Conservation (phyloP, 169 alveolate species). For the Perkinsus olseni region DNA sequence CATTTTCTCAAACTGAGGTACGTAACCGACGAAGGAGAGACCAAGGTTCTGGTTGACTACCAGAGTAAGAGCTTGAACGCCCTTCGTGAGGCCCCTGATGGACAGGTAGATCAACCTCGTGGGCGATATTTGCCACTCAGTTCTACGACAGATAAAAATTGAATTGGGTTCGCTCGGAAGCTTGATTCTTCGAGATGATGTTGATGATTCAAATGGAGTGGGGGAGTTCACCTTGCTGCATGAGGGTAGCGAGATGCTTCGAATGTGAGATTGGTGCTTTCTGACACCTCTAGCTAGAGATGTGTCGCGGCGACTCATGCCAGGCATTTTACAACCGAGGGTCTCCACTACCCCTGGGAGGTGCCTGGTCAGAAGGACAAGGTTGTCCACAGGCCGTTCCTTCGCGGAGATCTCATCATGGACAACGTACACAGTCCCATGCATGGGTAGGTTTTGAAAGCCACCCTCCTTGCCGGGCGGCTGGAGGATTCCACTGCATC, state of each 20-base stretch:
- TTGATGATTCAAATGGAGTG: not conserved
- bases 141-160: not conserved
- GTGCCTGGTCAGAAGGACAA: not conserved
- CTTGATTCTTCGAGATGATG: not conserved
- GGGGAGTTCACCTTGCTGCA: not conserved
- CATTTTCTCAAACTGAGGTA: not conserved
- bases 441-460: not conserved
- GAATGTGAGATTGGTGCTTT: not conserved
- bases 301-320: too few relatives aligned
- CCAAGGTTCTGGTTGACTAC: not conserved
- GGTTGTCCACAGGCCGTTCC: not conserved
- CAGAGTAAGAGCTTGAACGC: not conserved
- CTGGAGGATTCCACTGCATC: too few relatives aligned
- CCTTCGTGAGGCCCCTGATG: not conserved
- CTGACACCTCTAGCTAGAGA: not conserved
- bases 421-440: not conserved
- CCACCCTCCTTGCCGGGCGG: too few relatives aligned
- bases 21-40: not conserved
- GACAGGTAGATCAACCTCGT: not conserved
- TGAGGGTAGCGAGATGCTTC: not conserved
- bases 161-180: not conserved
- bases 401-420: not conserved
- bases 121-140: not conserved
- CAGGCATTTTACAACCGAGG: not conserved
- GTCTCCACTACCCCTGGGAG: not conserved